Base-by-base conservation (phyloP, 2,329 filamentous ascomycete species). In the Sodiomyces alkalinus region DNA sequence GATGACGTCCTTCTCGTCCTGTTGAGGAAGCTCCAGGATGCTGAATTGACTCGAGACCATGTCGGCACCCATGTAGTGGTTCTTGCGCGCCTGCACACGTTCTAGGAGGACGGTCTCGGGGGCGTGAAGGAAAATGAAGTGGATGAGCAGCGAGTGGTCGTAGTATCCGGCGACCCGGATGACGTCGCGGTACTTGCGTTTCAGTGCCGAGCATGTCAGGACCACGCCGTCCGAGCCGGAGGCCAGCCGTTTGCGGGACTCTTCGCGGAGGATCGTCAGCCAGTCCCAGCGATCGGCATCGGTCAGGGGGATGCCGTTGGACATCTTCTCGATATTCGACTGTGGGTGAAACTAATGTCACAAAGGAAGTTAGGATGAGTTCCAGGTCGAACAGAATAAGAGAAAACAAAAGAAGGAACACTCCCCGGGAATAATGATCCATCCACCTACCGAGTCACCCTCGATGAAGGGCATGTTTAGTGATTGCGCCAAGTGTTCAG, bases 201-300 rank as follows among this genome's bases (percentile, higher is more conserved):
- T 96, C 30, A 98, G 68, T 2, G 87, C 90, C 9, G 83, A 93
- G 65, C 90, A 98, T 29, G 90, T 93, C 35, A 98, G 69, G 27
- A 98, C 81, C n/a, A 94, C 90, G 27, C 83, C 78, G 17, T 66
- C 56, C 12, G 68, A 63, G 20, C 74, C 72, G 27, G 52, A 53
- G 31, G 60, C 56, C 34, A 79, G 59, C 28, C 59, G 59, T 29
- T 55, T 53, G 31, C 74, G 60, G 6, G 73, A 70, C 44, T 74
- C 76, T 39, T 82, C 69, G 37, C 81, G 79, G 10, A 90, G 65
- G 9, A 64, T 63, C 26, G 78, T 81, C 38, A 98, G 74, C 90
- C 90, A 98, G 59, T 94, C 87, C 90, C 90, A 96, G 38, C 90
- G 79, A 56, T 98, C 90, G 34, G 75, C 77, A 48, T 98, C 90